Base-by-base conservation (phyloP, 768 basidiomycete genomes). In the Mrakia frigida region DNA sequence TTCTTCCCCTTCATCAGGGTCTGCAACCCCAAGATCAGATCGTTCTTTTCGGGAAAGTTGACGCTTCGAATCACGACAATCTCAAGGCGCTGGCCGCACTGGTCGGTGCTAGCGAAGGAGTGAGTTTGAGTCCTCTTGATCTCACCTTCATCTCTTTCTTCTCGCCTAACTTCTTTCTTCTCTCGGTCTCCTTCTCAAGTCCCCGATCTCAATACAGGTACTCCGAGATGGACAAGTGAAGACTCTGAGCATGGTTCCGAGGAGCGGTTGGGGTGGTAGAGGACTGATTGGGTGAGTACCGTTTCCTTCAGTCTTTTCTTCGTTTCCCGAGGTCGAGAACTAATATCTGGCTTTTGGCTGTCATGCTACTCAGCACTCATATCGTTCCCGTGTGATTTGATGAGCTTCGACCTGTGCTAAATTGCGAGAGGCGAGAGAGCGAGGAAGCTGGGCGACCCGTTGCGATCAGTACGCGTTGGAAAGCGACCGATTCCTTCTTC, bases 191-290 rank as follows among this genome's bases (percentile, higher is more conserved):
- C 6, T 33, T 14, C 33, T n/a, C 13, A 10, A 74, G 73, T 14
- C 39, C 18, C 37, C 74, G 0, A 70, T 75, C 31, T 31, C 33
- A 46, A 39, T 78, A 28, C 16, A 35, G 14, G 72, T 78, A 31
- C 46, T 74, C n/a, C 73, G 77, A 21, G 39, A 41, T 13, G 65
- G 39, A 0, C 16, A 39, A 33, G 1, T 13, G 16, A 73, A 74
- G 9, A n/a, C n/a, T 11, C 21, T 74, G 33, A 56, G 21, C 1
- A 16, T 78, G 41, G 60, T 70, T 39, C 77, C 77, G 23, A 37
- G 60, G 53, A 68, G 39, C 11, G 77, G 77, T 2, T 78, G 77
- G 77, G 77, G 77, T 63, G 77, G 77, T 3, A 43, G 77, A 46
- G 77, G 77, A 9, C 28, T 73, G 50, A 41, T 78, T n/a, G 77